Conservation (phyloP, 768 basidiomycete species). For the Dioszegia crocea region DNA sequence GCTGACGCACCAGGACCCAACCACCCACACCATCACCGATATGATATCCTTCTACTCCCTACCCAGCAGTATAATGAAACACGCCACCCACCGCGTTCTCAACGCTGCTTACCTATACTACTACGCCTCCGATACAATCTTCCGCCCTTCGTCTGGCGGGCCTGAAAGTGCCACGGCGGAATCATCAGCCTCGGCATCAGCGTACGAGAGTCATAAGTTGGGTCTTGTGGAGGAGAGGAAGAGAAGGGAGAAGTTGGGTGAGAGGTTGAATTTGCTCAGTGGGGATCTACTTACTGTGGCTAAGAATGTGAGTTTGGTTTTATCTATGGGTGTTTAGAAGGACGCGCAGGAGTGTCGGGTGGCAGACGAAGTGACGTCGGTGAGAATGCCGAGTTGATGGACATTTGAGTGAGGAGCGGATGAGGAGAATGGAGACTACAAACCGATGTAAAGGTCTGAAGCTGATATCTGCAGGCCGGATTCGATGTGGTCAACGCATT, state of each 20-base stretch:
- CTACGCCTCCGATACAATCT: constrained; percentile 78
- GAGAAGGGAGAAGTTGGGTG: constrained; percentile 62
- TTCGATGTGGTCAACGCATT: constrained; percentile 97
- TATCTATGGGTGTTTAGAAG: neutral
- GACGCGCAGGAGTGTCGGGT: neutral
- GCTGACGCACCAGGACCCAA: constrained; percentile 63
- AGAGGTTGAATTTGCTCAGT: constrained; percentile 66
- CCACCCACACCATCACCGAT: constrained; percentile 80
- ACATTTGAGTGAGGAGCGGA: too few relatives aligned
- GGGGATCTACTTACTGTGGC: constrained; percentile 78
- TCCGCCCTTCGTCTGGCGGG: constrained; percentile 46
- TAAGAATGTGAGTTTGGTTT: constrained; percentile 54
- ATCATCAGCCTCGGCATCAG: neutral
- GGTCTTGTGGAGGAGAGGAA: constrained; percentile 48
- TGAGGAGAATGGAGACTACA: too few relatives aligned
- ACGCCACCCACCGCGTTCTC: constrained; percentile 64
- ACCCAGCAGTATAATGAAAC: constrained; percentile 84
- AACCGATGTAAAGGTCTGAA: too few relatives aligned
- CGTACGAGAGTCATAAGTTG: neutral
- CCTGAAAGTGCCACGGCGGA: neutral
- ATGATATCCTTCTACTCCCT: constrained; percentile 96
- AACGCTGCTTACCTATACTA: constrained; percentile 95
- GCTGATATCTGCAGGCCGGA: too few relatives aligned
- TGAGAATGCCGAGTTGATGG: too few relatives aligned
- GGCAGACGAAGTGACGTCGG: too few relatives aligned